phyloP scores from a whole-genome alignment of 352 stramenopile species.

The Peronospora farinosa region DNA sequence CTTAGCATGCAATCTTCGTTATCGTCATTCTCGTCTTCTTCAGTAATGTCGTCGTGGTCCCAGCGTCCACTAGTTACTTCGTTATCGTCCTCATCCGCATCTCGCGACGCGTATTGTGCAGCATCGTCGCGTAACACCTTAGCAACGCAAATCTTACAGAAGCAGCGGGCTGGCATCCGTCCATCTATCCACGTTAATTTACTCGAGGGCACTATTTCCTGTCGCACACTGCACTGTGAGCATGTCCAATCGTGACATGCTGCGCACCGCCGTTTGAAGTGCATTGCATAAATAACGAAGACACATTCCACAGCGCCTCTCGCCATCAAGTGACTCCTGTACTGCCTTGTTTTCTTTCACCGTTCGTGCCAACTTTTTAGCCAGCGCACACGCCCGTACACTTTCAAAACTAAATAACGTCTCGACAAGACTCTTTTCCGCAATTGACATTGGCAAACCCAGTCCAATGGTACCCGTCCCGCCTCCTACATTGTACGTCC shows the following conservation, averaged over 20 bases:
- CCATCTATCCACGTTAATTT: slow-evolving; percentile 4
- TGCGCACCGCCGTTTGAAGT: slow-evolving; percentile 40
- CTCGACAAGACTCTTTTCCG: slow-evolving; percentile 41
- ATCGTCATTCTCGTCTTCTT: slow-evolving; percentile 22
- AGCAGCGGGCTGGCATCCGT: slow-evolving; percentile 34
- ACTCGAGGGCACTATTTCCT: slow-evolving; percentile 36
- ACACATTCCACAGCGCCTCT: slow-evolving; percentile 51
- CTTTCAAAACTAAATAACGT: slow-evolving; percentile 34
- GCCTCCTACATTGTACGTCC: slow-evolving; percentile 45
- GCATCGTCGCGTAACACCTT: slow-evolving; percentile 51
- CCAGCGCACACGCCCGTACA: slow-evolving; percentile 42
- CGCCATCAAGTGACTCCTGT: slow-evolving; percentile 29
- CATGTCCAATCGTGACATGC: slow-evolving; percentile 39
- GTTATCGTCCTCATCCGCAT: slow-evolving; percentile 27
- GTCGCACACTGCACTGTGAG: slow-evolving; percentile 39
- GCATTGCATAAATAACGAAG: slow-evolving; percentile 25
- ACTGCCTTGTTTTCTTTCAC: slow-evolving; percentile 29
- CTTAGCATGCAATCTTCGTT: slow-evolving; percentile 8
- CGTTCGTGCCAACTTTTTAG: slow-evolving; percentile 56
- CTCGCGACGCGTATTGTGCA: slow-evolving; percentile 36
- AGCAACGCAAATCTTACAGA: slow-evolving; percentile 51
- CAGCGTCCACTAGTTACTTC: slow-evolving; percentile 23
- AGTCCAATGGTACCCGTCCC: slow-evolving; percentile 19
- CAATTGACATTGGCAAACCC: slow-evolving; percentile 37
- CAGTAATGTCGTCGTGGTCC: slow-evolving; percentile 40